Evolutionary conservation across 2,329 filamentous ascomycete genomes (phyloP), one percentile per base, ranked within the genome.

Genomic region (Ceratocystis colombiana): DNA sequence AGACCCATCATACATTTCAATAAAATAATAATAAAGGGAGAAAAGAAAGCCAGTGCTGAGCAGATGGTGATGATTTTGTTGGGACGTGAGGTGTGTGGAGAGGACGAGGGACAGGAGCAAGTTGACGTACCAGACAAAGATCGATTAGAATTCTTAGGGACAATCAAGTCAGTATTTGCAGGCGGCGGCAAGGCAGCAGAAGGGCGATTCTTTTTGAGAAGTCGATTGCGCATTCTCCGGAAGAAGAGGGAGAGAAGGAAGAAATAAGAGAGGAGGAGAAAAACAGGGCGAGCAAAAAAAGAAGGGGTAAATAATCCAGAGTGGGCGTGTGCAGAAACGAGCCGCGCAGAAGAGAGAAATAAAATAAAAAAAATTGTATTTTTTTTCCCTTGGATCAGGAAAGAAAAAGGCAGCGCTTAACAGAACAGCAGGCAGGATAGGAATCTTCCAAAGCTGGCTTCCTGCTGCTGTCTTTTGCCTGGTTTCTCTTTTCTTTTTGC

Each of bases 151-250:
- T 68, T 66, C 61, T 68, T 68, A 4, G 64, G 37, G 41, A 33
- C 41, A 30, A 45, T 48, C 20, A 66, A 30, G 48, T 64, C n/a
- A n/a, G 53, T 17, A 30, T 30, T 17, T n/a, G 53, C n/a, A n/a
- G 46, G 53, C 15, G 53, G 53, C 4, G 53, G 15, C 25, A 37
- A 68, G 20, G 59, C 64, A 28, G 67, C 66, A 22, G 64, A 61
- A 30, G 67, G 57, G 41, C 67, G 64, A 44, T 45, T 68, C 64
- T 68, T 68, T 46, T 65, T 64, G 30, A 68, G 62, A 61, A 68
- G 65, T 28, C 64, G 67, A 28, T 66, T 68, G 6, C 59, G 61
- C 67, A 68, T 68, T 66, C 20, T 66, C 22, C 50, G 41, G 53
- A 66, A 64, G 33, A 61, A 50, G 46, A 50, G 46, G 17, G 37